Base-by-base conservation (phyloP, 768 basidiomycete genomes). In the Kwoniella botswanensis region DNA sequence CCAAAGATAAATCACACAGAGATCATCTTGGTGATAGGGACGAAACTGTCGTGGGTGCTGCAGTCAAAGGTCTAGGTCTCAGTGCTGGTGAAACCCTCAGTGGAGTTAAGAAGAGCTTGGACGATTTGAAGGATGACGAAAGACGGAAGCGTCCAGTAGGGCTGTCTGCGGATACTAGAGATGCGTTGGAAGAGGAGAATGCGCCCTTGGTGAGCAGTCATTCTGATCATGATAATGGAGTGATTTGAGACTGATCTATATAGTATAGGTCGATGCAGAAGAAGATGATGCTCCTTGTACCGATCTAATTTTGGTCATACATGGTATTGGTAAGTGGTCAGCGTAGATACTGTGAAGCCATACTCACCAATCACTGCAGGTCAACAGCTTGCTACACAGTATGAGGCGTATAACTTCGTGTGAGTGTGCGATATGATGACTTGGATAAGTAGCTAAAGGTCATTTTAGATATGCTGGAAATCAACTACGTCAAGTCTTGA, bases 381-480 rank as follows among this genome's bases (percentile, higher is more conserved):
- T 18, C 82, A 83, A 64, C 82, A 83, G 60, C 76, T 86, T 1
- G 85, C 85, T 9, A 79, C 79, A 3, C 79, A 83, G 41, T 84
- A 86, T 68, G 85, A 86, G 69, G 79, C 82, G 4, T 86, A 84
- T 74, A 85, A 84, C 73, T 86, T 86, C 72, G 82, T 86, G 17
- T 86, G 72, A 62, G 75, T 70, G 6, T n/a, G 13, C 24, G 44
- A 11, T 42, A 50, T 41, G 4, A 21, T 7, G 18, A 26, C 10
- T 18, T 41, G 11, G 43, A 52, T 46, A 17, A 18, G 9, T 9
- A 24, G 12, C 18, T n/a, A 2, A 11, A 5, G 42, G 13, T 13
- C 0, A 7, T 9, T n/a, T 15, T 55, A 75, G 74, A 18, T 79
- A 86, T 67, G 85, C 84, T 15, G 82, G 83, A 11, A 86, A 86